These are phyloP conservation scores for Eucalyptus erythrocorys DNA, from an alignment of 345 rosid genomes.

Conservation along the genomic window DNA sequence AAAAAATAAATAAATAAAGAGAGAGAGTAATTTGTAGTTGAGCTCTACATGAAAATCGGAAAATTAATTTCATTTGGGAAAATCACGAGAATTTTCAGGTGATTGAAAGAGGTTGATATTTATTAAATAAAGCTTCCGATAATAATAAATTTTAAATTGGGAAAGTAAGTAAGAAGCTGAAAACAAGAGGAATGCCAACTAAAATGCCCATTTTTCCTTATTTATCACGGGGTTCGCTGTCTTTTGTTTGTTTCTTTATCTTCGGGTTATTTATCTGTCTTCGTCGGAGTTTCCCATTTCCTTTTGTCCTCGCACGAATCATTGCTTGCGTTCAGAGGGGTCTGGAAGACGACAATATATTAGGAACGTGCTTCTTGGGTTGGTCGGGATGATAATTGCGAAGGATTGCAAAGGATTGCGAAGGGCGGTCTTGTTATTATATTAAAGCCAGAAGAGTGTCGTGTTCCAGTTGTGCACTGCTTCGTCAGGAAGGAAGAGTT, in stretches of 20 bases:
- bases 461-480: not conserved
- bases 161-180: not conserved
- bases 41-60: not conserved
- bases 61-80: not conserved
- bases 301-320: not conserved
- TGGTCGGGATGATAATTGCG: not conserved
- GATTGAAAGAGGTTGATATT: not conserved
- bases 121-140: not conserved
- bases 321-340: not conserved
- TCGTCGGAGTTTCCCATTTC: not conserved
- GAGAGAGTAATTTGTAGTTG: not conserved
- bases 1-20: fast-evolving
- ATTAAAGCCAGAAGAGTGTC: not conserved
- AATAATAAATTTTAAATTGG: not conserved
- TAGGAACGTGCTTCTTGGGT: not conserved
- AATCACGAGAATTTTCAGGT: not conserved
- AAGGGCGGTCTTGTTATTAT: not conserved
- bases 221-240: not conserved
- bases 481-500: not conserved
- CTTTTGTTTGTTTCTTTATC: not conserved
- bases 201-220: not conserved
- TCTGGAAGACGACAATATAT: not conserved
- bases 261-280: not conserved
- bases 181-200: not conserved
- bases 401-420: not conserved